Evolutionary conservation across 352 stramenopile genomes (phyloP), one percentile per base, ranked within the genome.

Genomic region (Phytophthora foliorum): DNA sequence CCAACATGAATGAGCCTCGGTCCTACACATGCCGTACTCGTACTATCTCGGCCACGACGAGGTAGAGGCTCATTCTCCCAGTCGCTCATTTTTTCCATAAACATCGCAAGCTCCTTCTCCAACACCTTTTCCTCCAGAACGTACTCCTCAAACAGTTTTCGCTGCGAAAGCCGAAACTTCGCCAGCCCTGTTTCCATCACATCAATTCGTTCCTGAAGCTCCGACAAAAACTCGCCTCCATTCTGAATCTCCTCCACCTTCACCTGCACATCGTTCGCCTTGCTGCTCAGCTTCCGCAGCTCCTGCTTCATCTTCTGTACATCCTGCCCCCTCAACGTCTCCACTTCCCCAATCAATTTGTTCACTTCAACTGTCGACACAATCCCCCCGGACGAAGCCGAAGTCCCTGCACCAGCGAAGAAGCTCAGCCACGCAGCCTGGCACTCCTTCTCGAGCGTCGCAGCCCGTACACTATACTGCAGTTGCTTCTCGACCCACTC

Each of bases 401-500:
- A 55, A 27, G 48, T 42, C 5, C 66, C 70, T 5, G 81, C 67
- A 1, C 77, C 75, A 32, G 69, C 58, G 46, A 86, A 90, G 51
- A 86, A 91, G 16, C 58, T 49, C 6, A 76, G 72, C 84, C 82
- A 92, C 57, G 76, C 85, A 22, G 52, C 51, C 16, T 31, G 27
- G n/a, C 72, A 84, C 29, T 93, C 82, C 32, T 82, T 90, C 59
- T 93, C 85, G 17, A 93, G 25, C 21, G 78, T 55, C 2, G 53
- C 50, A 8, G 67, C 61, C 0, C 85, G 74, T 34, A 77, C 61
- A 0, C 45, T 72, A 36, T 88, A 88, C 67, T 85, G 81, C 4
- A 78, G 41, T 54, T 91, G 81, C 60, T 88, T 93, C 58, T 93
- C 84, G 19, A 87, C 52, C 82, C 84, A 91, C 61, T 88, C 80